Evolutionary conservation across 1,284 basidiomycete genomes (phyloP), one percentile per base, ranked within the genome.

Genomic region (Schizophyllum amplum): DNA sequence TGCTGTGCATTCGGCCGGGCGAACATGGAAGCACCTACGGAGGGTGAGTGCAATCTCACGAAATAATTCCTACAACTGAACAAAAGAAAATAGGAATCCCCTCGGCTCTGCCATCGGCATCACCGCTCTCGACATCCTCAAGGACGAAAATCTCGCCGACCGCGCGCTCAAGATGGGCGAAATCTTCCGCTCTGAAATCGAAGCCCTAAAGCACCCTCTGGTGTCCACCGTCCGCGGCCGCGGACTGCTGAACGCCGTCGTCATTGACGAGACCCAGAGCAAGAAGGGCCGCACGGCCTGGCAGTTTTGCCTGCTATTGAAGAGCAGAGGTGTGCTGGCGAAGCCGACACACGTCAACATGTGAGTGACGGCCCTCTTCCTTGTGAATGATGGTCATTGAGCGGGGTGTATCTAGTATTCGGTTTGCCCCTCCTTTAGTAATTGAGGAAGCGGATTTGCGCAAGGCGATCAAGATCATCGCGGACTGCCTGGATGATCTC

Each of bases 21-120:
- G 94, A 98, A 75, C 97, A 98, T 67, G 94, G 95, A n/a, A 92
- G 89, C 65, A 98, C 96, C 0, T 95, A 94, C 61, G 93, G 92
- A 66, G 93, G 92, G 87, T 90, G 63, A 60, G 83, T 72, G 11
- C 1, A 47, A n/a, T 42, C 52, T 47, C 52, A 23, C 54, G 50
- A 49, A 25, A 25, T 11, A 50, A 17, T 57, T 55, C 9, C 25
- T 21, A 47, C 51, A 56, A 15, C 51, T 54, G 27, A 57, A 11
- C 51, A 21, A 20, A 51, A 11, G 54, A n/a, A n/a, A n/a, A 54
- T 57, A 92, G 92, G 47, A 98, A 98, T 72, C 97, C 97, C 0
- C 80, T 99, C 27, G 97, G 90, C 9, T 97, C 93, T 64, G 96
- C 97, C 20, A 92, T 98, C 11, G 92, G 95, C 25, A 90, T 90